Evolutionary conservation across 2,329 filamentous ascomycete genomes (phyloP).

Genomic region (Neoscytalidium dimidiatum): DNA sequence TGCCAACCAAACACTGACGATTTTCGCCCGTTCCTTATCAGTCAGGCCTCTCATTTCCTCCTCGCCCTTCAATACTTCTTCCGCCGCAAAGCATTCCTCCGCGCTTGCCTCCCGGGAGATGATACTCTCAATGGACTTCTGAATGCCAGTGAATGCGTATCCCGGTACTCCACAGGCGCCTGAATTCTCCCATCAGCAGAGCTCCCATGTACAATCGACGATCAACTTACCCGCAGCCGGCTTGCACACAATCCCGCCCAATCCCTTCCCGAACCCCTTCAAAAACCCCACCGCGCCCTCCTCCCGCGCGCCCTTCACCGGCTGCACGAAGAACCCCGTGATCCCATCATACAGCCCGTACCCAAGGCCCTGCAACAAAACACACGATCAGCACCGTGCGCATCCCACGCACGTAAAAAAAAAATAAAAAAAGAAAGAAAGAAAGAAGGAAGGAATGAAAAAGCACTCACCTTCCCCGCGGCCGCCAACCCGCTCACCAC

Average conservation of each 20-base stretch:
- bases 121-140: not conserved
- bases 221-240: constrained; percentile 11
- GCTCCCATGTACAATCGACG: too few species aligned
- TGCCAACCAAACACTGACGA: not conserved
- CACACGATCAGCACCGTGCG: too few species aligned
- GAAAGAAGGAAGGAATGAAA: not conserved
- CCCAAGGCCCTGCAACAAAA: constrained; percentile 19
- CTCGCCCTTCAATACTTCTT: not conserved
- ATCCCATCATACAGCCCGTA: constrained; percentile 29
- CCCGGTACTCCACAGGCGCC: constrained; percentile 2
- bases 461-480: not conserved
- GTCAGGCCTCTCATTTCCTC: not conserved
- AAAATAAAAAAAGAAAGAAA: not conserved
- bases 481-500: not conserved
- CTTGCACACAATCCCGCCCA: constrained; percentile 30
- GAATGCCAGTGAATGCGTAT: not conserved
- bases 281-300: constrained; percentile 27
- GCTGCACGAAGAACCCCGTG: constrained; percentile 27
- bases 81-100: not conserved
- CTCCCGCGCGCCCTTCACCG: constrained; percentile 26
- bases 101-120: not conserved
- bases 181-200: not conserved
- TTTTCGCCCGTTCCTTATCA: not conserved
- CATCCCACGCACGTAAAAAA: not conserved
- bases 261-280: constrained; percentile 30